Evolutionary conservation across 495 filamentous ascomycete genomes (phyloP), one percentile per base, ranked within the genome.

Genomic region (Annulohypoxylon maeteangense): DNA sequence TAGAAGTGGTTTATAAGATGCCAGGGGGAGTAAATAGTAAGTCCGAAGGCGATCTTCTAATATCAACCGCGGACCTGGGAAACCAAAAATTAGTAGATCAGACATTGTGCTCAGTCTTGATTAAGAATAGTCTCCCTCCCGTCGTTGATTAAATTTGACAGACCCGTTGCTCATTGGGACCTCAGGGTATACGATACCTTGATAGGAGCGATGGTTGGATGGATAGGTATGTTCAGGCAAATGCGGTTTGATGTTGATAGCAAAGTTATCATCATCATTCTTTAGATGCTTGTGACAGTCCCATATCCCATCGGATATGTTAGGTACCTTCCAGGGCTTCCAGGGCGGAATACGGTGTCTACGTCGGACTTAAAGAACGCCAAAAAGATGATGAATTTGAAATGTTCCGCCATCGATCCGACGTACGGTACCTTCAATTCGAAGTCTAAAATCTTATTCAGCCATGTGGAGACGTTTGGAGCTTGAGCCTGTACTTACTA

Each of bases 401-500:
- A 66, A 62, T 63, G 20, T 59, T 47, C 58, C 64, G 54, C 45
- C 63, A 36, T 72, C 16, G 29, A 63, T 59, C 57, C 50, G 62
- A 66, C 58, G 57, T 58, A 58, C 8, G 11, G 42, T 47, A 50
- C 22, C 47, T 50, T 12, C 10, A 36, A 29, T 65, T 40, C 4
- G 7, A 40, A 32, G 58, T 71, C 36, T 62, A 67, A 71, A 66
- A 62, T 67, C 62, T 62, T 58, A 67, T 66, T 71, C 62, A 66
- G 62, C 62, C 55, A 66, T 62, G 40, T 71, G 57, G 67, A 40
- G 60, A 25, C 40, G 7, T 7, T 44, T 44, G 40, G 40, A 44
- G 34, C 27, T 44, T 38, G 47, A 44, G 38, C 10, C 34, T 65
- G 54, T 72, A 72, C 69, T 72, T 72, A 72, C 69, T 72, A 68